A percentile compares a stretch with the other conserved stretches of the same genome.
Conservation (phyloP, 2,329 filamentous ascomycete genomes). For the Aspergillus sojae region DNA sequence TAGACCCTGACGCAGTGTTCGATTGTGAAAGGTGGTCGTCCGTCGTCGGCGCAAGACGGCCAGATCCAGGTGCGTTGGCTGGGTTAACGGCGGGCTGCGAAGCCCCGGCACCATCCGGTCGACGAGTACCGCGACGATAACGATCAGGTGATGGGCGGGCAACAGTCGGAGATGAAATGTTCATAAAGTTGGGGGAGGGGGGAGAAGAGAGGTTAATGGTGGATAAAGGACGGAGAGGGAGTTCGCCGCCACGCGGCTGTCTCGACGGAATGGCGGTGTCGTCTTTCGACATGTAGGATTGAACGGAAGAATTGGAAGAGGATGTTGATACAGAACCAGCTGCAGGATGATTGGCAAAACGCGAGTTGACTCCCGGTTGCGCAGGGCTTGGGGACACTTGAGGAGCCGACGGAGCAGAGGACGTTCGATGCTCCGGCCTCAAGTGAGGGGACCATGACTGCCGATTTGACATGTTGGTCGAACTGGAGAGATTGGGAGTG, state of each 20-base stretch:
- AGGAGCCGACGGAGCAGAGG: conserved; percentile 54
- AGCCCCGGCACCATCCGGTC: conserved; percentile 51
- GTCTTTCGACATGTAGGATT: conserved; percentile 51
- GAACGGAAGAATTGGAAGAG: conserved; percentile 52
- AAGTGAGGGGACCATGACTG: conserved; percentile 58
- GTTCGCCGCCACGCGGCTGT: conserved; percentile 36
- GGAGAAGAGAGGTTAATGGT: conserved; percentile 54
- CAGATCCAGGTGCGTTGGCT: conserved; percentile 9
- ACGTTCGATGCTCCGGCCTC: conserved; percentile 58
- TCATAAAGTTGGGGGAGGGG: conserved; percentile 58
- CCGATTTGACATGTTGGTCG: conserved; percentile 53
- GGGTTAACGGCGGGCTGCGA: conserved; percentile 14
- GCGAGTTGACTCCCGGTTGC: conserved; percentile 34
- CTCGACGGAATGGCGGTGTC: conserved; percentile 49
- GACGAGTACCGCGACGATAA: conserved; percentile 71
- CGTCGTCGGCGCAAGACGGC: conserved; percentile 11
- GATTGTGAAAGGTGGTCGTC: conserved; percentile 47
- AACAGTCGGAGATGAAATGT: conserved; percentile 52
- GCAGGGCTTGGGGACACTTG: conserved; percentile 38
- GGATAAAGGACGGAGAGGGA: conserved; percentile 45
- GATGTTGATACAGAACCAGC: conserved; percentile 58
- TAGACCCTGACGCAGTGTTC: conserved; percentile 26
- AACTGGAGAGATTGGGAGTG: conserved; percentile 65
- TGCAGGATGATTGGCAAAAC: conserved; percentile 50
- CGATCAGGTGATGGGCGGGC: conserved; percentile 76